Evolutionary conservation across 2,329 filamentous ascomycete species (phyloP).

Genomic region (Phyllosticta citrichinensis): DNA sequence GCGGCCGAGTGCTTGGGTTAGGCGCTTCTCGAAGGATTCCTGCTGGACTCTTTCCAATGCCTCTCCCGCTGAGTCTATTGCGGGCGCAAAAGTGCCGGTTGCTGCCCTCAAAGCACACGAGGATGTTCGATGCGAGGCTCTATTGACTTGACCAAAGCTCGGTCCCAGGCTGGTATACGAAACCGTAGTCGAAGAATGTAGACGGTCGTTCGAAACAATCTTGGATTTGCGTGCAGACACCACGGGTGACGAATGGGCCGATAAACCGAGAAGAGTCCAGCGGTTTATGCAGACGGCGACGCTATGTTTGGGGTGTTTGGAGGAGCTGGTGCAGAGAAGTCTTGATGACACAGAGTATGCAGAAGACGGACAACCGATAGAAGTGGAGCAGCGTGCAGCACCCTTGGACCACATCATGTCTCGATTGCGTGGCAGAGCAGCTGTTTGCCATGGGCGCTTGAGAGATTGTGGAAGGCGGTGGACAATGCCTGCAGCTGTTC

Average conservation of each 20-base stretch:
- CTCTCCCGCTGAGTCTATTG: not conserved
- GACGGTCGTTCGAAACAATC: not conserved
- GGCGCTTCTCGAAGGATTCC: not conserved
- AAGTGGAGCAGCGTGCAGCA: not conserved
- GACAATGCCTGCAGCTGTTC: conserved; percentile 3
- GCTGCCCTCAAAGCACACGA: not conserved
- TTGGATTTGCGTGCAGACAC: not conserved
- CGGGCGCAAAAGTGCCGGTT: not conserved
- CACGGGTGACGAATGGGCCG: not conserved
- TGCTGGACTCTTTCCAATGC: not conserved
- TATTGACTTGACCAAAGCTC: not conserved
- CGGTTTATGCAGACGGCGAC: not conserved
- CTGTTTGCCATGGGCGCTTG: not conserved
- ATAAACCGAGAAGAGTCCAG: not conserved
- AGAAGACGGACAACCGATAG: not conserved
- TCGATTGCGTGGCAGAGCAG: not conserved
- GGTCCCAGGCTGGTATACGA: not conserved
- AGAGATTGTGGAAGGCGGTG: conserved; percentile 6
- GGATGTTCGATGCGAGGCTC: not conserved
- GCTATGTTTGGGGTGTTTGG: not conserved
- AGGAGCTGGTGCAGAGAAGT: not conserved
- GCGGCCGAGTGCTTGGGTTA: not conserved
- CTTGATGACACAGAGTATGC: not conserved
- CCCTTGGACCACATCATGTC: not conserved
- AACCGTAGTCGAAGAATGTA: not conserved